Conservation (phyloP, 805 yeast species). For the Ogataea haglerorum region DNA sequence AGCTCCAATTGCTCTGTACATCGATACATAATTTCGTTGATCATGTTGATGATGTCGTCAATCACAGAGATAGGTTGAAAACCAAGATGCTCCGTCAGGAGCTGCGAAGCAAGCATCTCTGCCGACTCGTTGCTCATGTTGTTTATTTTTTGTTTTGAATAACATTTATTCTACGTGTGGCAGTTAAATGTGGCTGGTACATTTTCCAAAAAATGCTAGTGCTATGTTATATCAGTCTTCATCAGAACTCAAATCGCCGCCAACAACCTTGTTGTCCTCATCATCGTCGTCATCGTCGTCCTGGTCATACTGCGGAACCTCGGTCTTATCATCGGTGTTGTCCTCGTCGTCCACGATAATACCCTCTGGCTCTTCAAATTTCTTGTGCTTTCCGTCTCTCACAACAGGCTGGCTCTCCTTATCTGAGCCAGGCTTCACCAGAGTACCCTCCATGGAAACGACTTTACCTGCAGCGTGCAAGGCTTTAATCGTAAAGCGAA, state of each 20-base stretch:
- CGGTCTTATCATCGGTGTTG: conserved; percentile 19
- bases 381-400: conserved; percentile 37
- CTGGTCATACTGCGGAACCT: conserved; percentile 23
- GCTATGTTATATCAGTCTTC: conserved; percentile 15
- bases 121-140: conserved; percentile 11
- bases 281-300: conserved; percentile 24
- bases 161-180: conserved; percentile 5
- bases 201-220: conserved; percentile 4
- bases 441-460: conserved; percentile 85
- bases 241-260: conserved; percentile 23
- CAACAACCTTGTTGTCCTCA: conserved; percentile 27
- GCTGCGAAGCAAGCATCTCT: conserved; percentile 33
- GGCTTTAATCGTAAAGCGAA: conserved; percentile 69
- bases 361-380: conserved; percentile 33
- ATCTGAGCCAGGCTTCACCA: conserved; percentile 57
- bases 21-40: conserved; percentile 77
- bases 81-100: conserved; percentile 83
- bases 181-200: conserved; percentile 8
- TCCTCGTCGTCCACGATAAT: conserved; percentile 9
- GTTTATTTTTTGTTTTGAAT: conserved; percentile 6
- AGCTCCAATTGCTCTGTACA: conserved; percentile 77
- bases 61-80: conserved; percentile 78
- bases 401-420: conserved; percentile 51
- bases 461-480: conserved; percentile 77
- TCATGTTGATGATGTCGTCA: conserved; percentile 86